Evolutionary conservation across 116 monocot genomes (phyloP), one percentile per base, ranked within the genome.

Genomic region (Posidonia oceanica): DNA sequence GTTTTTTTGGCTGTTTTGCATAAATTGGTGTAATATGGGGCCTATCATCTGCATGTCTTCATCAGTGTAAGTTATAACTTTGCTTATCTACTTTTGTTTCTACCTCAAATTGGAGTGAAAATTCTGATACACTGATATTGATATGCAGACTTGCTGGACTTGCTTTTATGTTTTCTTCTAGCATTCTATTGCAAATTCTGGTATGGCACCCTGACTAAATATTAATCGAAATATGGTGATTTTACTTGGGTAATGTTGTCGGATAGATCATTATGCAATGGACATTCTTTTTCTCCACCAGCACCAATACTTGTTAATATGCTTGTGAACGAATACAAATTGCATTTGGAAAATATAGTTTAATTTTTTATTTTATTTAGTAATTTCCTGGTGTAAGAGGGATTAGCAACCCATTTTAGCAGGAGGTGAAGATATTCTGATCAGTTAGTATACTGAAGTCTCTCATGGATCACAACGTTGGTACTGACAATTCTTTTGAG

Each of bases 81-180:
- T 60, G 41, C 36, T 4, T 56, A 20, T 72, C n/a, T 29, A 40
- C 16, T 44, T 78, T 67, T 68, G 21, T 54, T 64, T 63, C 39
- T 69, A 44, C 61, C 60, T 62, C 29, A 63, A 4, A 20, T 16
- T 62, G 48, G 3, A 48, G 12, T 58, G 14, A 39, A 17, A 51
- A 68, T 42, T 29, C n/a, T 55, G 14, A 48, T 29, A 17, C 51
- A 15, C 14, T 62, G 20, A 1, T 54, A 29, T 66, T 38, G 38
- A 38, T 68, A 36, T 86, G 69, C 94, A 94, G 94, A 79, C 88
- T 94, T 71, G 91, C 78, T 81, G 95, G 91, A 76, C 88, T 95
- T 71, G 95, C 95, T 48, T 95, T 95, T 80, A 95, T 95, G 95
- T 95, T 95, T 75, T 95, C 95, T 13, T 48, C 95, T 59, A 86